Base-by-base conservation (phyloP, 768 basidiomycete genomes). In the Lactarius hengduanensis region DNA sequence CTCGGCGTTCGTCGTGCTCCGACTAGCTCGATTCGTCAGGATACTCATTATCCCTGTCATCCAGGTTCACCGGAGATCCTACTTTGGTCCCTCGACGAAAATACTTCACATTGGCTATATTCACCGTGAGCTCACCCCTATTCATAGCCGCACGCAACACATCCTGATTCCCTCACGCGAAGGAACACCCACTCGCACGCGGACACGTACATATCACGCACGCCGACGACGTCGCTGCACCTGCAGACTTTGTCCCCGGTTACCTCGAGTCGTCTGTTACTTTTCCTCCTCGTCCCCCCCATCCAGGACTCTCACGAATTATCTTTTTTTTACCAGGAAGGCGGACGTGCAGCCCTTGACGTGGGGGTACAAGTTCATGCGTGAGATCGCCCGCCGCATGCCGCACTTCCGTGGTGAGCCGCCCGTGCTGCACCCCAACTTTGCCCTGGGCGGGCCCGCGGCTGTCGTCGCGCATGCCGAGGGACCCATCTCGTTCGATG, bases 351-450 rank as follows among this genome's bases (percentile, higher is more conserved):
- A 72, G 1, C 74, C 80, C n/a, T 67, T 87, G 55, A 76, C 76
- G 61, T 83, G 83, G 79, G 77, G 71, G 0, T 89, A 87, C 73
- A 89, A 89, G 69, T 80, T 79, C 63, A 62, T 72, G 5, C 79
- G 86, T 1, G 87, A 89, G 74, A 67, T 84, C 13, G 76, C 78
- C 4, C 81, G 88, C 47, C 83, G 87, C 26, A 26, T 26, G 26
- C 64, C 74, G 9, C 69, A 65, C 50, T 80, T 79, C 57, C 74
- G 77, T 15, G 79, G 79, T 30, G 77, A 78, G 60, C 67, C 71
- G 18, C 50, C 66, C 0, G 59, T 47, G 13, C 30, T 57, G 15
- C 75, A 76, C 62, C 28, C 28, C 28, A 28, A 28, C 28, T 28
- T 28, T 2, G 28, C 28, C 3, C 28, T 3, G 28, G 28, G 28